Evolutionary conservation across 1,139 yeast species (phyloP).

Genomic region (Schwanniomyces etchellsii): DNA sequence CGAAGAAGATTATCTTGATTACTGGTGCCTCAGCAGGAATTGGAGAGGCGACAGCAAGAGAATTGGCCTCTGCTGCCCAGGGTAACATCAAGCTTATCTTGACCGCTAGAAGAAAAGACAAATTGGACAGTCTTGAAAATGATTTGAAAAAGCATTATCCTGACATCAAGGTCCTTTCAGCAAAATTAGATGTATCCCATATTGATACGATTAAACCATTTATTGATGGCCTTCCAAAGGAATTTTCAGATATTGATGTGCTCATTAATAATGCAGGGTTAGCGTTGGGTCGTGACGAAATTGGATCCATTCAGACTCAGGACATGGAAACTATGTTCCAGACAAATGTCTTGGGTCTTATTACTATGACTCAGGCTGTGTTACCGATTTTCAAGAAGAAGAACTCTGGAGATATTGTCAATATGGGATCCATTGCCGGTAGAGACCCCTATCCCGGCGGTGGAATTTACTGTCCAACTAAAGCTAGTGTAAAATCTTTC

Average conservation of each 20-base stretch:
- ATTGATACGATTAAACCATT: slow-evolving; percentile 29
- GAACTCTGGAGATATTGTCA: slow-evolving; percentile 71
- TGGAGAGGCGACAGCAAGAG: slow-evolving; percentile 40
- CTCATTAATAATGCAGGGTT: slow-evolving; percentile 40
- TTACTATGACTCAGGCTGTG: slow-evolving; percentile 34
- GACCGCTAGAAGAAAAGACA: slow-evolving; percentile 39
- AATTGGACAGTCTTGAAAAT: slow-evolving; percentile 22
- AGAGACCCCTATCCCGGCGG: slow-evolving; percentile 85
- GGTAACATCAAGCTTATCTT: slow-evolving; percentile 35
- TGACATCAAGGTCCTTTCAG: slow-evolving; percentile 20
- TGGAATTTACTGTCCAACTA: slow-evolving; percentile 83
- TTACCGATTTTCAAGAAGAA: slow-evolving; percentile 41
- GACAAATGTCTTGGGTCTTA: slow-evolving; percentile 39
- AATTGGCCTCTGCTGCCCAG: slow-evolving; percentile 33
- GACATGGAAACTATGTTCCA: slow-evolving; percentile 36
- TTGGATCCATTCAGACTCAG: slow-evolving; percentile 26
- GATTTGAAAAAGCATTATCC: slow-evolving; percentile 22
- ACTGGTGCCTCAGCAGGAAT: slow-evolving; percentile 76
- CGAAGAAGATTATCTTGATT: slow-evolving; percentile 54
- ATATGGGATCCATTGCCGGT: slow-evolving; percentile 85
- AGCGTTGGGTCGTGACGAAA: slow-evolving; percentile 35
- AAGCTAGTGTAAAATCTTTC: slow-evolving; percentile 76
- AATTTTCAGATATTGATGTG: slow-evolving; percentile 34
- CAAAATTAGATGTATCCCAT: slow-evolving; percentile 31
- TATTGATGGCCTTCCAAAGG: slow-evolving; percentile 24